These are phyloP conservation scores for Clonostachys rhizophaga DNA, from an alignment of 2,329 filamentous ascomycete species.

Conservation along the genomic window DNA sequence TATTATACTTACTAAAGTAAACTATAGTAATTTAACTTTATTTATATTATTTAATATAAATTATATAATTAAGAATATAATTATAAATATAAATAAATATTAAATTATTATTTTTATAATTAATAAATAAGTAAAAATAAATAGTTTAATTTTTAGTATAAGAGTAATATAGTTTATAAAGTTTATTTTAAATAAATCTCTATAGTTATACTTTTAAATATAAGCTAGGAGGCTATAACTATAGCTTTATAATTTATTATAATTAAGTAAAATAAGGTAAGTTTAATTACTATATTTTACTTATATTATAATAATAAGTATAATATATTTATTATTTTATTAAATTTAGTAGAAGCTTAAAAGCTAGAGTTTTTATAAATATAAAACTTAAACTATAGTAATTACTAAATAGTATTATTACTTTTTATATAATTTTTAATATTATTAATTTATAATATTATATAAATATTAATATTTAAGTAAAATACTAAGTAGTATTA, in stretches of 20 bases:
- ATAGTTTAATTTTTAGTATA: background rate
- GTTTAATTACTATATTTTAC: background rate
- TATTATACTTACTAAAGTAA: background rate
- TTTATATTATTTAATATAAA: background rate
- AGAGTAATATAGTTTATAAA: background rate
- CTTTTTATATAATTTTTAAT: no score
- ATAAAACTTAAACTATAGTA: background rate
- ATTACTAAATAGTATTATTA: background rate
- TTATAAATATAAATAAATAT: background rate
- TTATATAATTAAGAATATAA: background rate
- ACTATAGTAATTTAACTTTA: no score
- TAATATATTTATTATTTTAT: background rate
- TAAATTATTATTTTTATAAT: background rate
- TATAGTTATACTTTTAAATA: background rate
- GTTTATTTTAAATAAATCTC: background rate
- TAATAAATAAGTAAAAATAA: background rate
- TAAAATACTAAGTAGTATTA: no score
- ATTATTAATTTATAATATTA: no score
- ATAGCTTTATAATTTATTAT: background rate
- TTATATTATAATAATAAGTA: background rate
- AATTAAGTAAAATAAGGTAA: no score
- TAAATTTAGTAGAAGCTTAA: background rate
- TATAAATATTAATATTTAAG: no score
- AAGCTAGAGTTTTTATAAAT: background rate
- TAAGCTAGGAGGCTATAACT: background rate